Percentiles rank a stretch among this genome's conserved stretches.
Conservation (phyloP, 371 early-diverging fungal species). For the Chytridium lagenaria region DNA sequence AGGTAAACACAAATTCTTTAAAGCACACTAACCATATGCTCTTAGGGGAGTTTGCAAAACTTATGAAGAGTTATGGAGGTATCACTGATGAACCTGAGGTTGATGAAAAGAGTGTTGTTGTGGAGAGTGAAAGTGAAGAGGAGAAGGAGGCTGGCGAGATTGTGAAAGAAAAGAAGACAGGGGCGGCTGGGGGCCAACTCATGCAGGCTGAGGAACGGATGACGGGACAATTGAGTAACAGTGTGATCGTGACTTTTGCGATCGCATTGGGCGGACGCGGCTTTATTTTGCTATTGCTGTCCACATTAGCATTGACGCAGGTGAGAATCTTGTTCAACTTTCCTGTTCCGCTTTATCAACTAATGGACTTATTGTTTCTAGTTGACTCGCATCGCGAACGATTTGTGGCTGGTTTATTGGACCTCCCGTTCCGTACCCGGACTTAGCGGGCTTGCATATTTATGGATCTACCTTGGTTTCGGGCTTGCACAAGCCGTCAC, state of each 20-base stretch:
- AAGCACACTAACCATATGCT: conserved; percentile 34
- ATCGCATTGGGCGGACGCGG: conserved; percentile 32
- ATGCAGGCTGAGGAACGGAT: conserved; percentile 40
- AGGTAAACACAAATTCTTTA: neutral
- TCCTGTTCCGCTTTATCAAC: neutral
- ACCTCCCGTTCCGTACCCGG: conserved; percentile 26
- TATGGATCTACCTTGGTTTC: conserved; percentile 37
- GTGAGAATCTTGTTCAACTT: neutral
- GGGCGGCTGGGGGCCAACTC: conserved; percentile 31
- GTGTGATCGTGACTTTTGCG: conserved; percentile 31
- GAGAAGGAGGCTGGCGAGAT: neutral
- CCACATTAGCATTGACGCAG: conserved; percentile 22
- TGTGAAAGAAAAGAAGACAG: neutral
- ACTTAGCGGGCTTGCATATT: conserved; percentile 20
- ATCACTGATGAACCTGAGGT: conserved; percentile 39
- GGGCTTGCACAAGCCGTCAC: conserved; percentile 30
- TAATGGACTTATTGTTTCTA: neutral
- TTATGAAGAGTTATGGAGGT: conserved; percentile 55
- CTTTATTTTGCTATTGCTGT: conserved; percentile 18
- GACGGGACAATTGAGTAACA: conserved; percentile 27
- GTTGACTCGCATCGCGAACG: conserved; percentile 24
- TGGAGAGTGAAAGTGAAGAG: neutral
- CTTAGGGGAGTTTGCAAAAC: conserved; percentile 56
- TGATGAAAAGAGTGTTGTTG: neutral
- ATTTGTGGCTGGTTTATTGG: conserved; percentile 38